Percentiles rank a stretch among this genome's conserved stretches.
Evolutionary conservation across 1,284 basidiomycete species (phyloP).

Genomic region (Exobasidium rhododendri): DNA sequence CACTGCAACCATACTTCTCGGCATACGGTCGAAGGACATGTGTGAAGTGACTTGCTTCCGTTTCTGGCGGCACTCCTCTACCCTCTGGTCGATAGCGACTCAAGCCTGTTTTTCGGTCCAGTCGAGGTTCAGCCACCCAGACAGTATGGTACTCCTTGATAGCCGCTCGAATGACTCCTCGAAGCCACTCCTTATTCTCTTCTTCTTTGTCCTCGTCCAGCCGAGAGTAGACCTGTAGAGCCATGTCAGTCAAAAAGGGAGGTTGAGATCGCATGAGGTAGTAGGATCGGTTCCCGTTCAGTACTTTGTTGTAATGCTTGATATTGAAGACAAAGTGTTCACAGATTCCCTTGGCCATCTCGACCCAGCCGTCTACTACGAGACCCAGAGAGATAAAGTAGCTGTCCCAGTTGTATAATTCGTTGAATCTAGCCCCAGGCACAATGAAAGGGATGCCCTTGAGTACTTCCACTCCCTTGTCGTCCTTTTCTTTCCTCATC

Average conservation of each 20-base stretch:
- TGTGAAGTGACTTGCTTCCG: constrained; percentile 95
- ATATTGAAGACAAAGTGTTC: constrained; percentile 99
- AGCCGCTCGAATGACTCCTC: constrained; percentile 87
- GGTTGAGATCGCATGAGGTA: constrained; percentile 95
- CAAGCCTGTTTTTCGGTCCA: constrained; percentile 87
- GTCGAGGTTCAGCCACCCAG: constrained; percentile 88
- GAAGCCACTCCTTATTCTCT: constrained; percentile 83
- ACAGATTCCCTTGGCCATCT: constrained; percentile 93
- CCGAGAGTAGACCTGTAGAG: constrained; percentile 93
- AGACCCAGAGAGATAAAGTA: constrained; percentile 93
- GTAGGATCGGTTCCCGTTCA: constrained; percentile 54
- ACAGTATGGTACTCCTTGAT: constrained; percentile 98
- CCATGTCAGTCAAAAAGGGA: constrained; percentile 97
- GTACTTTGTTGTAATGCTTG: constrained; percentile 83
- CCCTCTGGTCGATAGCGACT: constrained; percentile 91
- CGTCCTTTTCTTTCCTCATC: constrained; percentile 78
- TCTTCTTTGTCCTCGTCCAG: constrained; percentile 78
- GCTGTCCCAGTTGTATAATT: constrained; percentile 63
- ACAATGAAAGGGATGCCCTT: constrained; percentile 92
- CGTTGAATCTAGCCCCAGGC: constrained; percentile 94
- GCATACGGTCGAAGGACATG: constrained; percentile 94
- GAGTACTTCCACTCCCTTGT: constrained; percentile 59
- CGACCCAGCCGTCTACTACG: constrained; percentile 86
- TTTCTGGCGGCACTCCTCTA: constrained; percentile 95
- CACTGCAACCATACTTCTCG: constrained; percentile 84